Base-by-base conservation (phyloP, 2,329 filamentous ascomycete species). In the Colletotrichum agaves region DNA sequence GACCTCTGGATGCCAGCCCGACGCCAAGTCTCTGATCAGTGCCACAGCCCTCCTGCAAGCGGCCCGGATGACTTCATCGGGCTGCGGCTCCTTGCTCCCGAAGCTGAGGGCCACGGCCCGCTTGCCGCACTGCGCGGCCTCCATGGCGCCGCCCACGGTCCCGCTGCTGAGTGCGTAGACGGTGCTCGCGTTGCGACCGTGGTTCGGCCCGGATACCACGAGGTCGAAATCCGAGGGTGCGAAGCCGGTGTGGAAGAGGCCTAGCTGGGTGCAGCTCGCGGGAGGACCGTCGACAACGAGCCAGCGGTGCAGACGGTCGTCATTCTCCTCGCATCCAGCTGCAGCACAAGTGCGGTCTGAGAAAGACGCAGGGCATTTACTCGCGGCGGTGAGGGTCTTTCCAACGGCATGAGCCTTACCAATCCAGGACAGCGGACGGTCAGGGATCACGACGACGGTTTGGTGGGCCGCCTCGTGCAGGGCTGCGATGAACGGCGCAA, bases 391-490 rank as follows among this genome's bases (percentile, higher is more conserved):
- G 65, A 91, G 82, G 35, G 86, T 85, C 70, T 89, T 87, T 55
- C 90, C 90, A 61, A 93, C 88, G 41, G 93, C 86, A 74, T 93
- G 91, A 2, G 91, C 91, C 81, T 93, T 93, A 71, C 90, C 90
- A 71, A 93, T 93, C 91, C 91, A 93, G 67, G 89, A 91, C 71
- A 90, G 84, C 75, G 93, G 91, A 21, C 85, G 85, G 76, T 92
- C 85, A 0, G 91, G 91, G 3, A 93, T 83, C 55, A 91, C 84
- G 31, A 93, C 90, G 10, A 89, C 91, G 63, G 93, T 89, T 8
- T 82, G 84, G 78, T 92, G 91, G 31, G 89, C 89, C 47, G 88
- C 85, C 61, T 80, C 75, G 74, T 87, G 81, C 60, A 89, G 82
- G 21, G 80, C 81, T 64, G 80, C 74, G 57, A 88, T 79, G 63